These are phyloP conservation scores for Astrocystis sublimbata DNA, from an alignment of 495 filamentous ascomycete species.

Conservation along the genomic window DNA sequence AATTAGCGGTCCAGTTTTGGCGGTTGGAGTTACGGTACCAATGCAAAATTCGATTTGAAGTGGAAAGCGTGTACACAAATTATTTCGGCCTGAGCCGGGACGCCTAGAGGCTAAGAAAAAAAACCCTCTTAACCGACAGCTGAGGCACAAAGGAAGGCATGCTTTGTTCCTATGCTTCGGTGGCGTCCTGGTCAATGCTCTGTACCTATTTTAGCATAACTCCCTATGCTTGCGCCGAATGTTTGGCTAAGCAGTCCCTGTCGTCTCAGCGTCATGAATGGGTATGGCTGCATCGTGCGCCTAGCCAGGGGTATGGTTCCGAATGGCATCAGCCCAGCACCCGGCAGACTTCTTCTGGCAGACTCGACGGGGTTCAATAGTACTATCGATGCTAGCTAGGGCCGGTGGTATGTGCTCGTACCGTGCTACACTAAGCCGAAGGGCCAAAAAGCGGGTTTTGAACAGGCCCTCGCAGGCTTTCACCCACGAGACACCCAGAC, in stretches of 20 bases:
- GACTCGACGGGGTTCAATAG: not conserved
- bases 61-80: not conserved
- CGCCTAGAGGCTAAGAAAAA: not conserved
- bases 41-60: not conserved
- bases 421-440: not conserved
- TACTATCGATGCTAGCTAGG: no score
- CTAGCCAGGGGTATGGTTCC: not conserved
- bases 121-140: not conserved
- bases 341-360: not conserved
- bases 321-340: no score
- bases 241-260: not conserved
- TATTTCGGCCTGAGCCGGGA: not conserved
- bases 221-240: no score
- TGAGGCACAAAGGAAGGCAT: constrained; percentile 4
- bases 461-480: not conserved
- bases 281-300: not conserved
- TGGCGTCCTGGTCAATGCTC: constrained; percentile 1
- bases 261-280: not conserved
- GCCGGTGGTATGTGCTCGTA: no score
- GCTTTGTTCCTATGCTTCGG: not conserved
- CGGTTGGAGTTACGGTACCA: not conserved
- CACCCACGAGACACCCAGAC: not conserved
- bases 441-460: not conserved
- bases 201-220: no score
- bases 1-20: not conserved